Evolutionary conservation across 2,329 filamentous ascomycete species (phyloP).

Genomic region (Calonectria montana): DNA sequence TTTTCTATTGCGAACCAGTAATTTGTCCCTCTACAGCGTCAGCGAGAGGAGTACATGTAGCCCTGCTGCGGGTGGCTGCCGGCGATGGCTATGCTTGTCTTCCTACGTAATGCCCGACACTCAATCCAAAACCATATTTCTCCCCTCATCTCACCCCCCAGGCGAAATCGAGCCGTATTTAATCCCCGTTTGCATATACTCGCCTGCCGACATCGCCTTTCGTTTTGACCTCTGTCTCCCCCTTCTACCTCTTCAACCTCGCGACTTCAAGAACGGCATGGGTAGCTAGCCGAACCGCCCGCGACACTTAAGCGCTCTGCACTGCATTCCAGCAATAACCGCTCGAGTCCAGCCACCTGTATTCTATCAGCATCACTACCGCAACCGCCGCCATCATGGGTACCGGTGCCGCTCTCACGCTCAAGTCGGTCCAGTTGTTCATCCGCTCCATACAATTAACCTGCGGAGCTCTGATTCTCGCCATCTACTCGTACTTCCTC

Average conservation of each 20-base stretch:
- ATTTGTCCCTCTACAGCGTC: neutral
- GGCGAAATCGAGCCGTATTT: neutral
- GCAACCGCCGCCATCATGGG: constrained; percentile 41
- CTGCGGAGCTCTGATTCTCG: constrained; percentile 79
- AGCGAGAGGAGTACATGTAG: neutral
- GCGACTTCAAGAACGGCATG: neutral
- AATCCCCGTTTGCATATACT: neutral
- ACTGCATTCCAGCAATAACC: neutral
- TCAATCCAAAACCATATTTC: constrained; percentile 4
- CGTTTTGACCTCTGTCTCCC: neutral
- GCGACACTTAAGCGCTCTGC: neutral
- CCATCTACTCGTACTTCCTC: constrained; percentile 87
- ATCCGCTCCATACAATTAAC: constrained; percentile 80
- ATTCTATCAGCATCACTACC: neutral
- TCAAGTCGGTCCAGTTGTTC: constrained; percentile 77
- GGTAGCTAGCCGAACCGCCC: neutral
- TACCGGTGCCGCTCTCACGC: constrained; percentile 57
- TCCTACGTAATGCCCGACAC: neutral
- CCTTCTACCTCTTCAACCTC: neutral
- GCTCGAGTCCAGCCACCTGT: neutral
- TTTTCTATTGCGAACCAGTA: neutral
- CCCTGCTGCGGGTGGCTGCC: neutral
- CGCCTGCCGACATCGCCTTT: neutral
- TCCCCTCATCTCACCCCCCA: neutral
- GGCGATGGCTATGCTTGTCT: constrained; percentile 5